Evolutionary conservation across 352 stramenopile genomes (phyloP), one percentile per base, ranked within the genome.

Genomic region (Pythium dissimile): DNA sequence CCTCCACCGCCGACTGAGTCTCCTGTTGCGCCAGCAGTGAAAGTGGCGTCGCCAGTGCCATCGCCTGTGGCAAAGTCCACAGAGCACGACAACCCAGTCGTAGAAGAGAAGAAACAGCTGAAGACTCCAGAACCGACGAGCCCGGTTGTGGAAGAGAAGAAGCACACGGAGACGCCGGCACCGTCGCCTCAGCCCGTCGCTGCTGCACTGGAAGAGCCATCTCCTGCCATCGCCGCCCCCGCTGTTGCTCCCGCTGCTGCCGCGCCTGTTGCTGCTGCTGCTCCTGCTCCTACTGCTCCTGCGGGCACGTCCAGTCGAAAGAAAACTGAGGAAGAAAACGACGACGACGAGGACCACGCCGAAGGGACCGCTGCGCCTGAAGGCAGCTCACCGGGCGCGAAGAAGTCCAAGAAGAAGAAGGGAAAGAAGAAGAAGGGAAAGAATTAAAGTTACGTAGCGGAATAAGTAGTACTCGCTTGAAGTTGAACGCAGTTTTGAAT

Each of bases 361-460:
- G 59, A 72, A 23, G 59, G 41, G 5, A 34, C 67, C 0, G 16
- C 41, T 2, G 69, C 65, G 24, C 61, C 65, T 48, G 44, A 48
- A 3, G 43, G 62, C 20, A 62, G 32, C 21, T 50, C 59, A 3
- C 32, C 56, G 3, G 75, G 44, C 24, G 46, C 46, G 26, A 75
- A 77, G 69, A 77, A 70, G 52, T 66, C 47, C 35, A 90, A 90
- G 66, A 54, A 54, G 61, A 84, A 73, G 70, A 88, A 86, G 63
- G 77, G 72, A 62, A 80, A 79, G 52, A 54, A 65, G 59, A 79
- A 84, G 67, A 87, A 88, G 67, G 70, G 73, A 49, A 60, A 63
- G 46, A 48, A 59, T 38, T 51, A 54, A n/a, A 26, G 18, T 45
- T 45, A 23, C 16, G 26, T 45, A n/a, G n/a, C n/a, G n/a, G n/a